phyloP scores from a whole-genome alignment of 1,139 yeast species.

The Yamadazyma dendronema region DNA sequence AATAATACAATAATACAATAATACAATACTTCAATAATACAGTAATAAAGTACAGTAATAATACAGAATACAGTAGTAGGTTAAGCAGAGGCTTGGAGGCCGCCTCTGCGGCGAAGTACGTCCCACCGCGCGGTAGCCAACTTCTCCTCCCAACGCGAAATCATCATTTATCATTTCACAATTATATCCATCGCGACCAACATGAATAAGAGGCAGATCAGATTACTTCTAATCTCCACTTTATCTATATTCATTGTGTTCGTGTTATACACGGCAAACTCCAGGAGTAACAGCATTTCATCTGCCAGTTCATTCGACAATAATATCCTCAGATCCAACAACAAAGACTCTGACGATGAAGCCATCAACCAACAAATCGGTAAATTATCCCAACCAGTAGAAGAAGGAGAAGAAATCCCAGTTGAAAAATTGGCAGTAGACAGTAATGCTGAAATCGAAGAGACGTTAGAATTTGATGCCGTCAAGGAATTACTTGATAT shows the following conservation, averaged over 20 bases:
- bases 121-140: too few relatives aligned
- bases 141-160: too few relatives aligned
- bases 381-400: constrained; percentile 19
- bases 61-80: too few relatives aligned
- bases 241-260: constrained; percentile 17
- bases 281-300: constrained; percentile 3
- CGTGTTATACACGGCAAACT: constrained; percentile 15
- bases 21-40: too few relatives aligned
- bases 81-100: too few relatives aligned
- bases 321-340: constrained; percentile 28
- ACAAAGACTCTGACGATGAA: constrained; percentile 37
- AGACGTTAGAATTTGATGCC: constrained; percentile 46
- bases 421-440: too few relatives aligned
- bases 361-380: constrained; percentile 42
- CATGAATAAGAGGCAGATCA: constrained; percentile 16
- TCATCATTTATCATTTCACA: too few relatives aligned
- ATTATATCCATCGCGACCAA: too few relatives aligned
- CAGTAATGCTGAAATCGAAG: constrained; percentile 4
- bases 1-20: too few relatives aligned
- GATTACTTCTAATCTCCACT: constrained; percentile 19
- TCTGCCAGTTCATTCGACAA: constrained; percentile 8
- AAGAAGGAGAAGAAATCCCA: constrained; percentile 7
- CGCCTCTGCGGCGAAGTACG: too few relatives aligned
- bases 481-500: constrained; percentile 59
- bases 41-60: too few relatives aligned